Base-by-base conservation (phyloP, 352 stramenopile species). In the Nannochloropsis limnetica region DNA sequence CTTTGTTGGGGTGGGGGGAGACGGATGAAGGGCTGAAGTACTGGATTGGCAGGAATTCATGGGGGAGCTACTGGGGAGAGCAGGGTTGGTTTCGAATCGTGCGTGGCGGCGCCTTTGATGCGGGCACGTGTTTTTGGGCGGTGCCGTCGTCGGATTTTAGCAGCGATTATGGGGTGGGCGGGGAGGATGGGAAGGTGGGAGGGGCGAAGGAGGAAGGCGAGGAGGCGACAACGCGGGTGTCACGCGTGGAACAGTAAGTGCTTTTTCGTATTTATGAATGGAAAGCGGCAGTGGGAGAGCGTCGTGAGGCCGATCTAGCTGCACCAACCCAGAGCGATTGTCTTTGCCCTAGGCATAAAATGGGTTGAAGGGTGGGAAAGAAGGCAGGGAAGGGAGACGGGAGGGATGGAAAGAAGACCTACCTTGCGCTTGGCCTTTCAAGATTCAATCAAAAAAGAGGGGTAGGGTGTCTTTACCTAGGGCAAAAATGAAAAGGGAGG, bases 1-100 rank as follows among this genome's bases (percentile, higher is more conserved):
- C 92, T 2, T 95, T 98, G 84, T 93, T 97, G 0, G 96, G 95
- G 27, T 99, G 94, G 93, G 95, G 95, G 67, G 90, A 85, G 29
- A 86, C 82, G 1, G 32, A 82, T 15, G 83, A 83, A 0, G 84
- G 84, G 6, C 17, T 85, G 9, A 86, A 96, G 85, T 96, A 96
- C 84, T 97, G 91, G 92, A 94, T 96, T 54, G 93, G 90, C 28
- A 89, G 93, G 69, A 97, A 97, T 87, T 94, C 90, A 79, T 97
- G 92, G 93, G 92, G 92, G 5, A 95, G 45, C 22, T 94, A 96
- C 87, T 97, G 92, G 92, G 93, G 93, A 29, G 91, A 96, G 86
- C 91, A 96, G 49, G 93, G 93, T 67, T 97, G 92, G 91, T 96
- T 96, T 27, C 61, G 61, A 14, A 74, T 74, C 4, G 61, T 74